Conservation (phyloP, 768 basidiomycete genomes). For the Phlebiopsis flavidoalba region DNA sequence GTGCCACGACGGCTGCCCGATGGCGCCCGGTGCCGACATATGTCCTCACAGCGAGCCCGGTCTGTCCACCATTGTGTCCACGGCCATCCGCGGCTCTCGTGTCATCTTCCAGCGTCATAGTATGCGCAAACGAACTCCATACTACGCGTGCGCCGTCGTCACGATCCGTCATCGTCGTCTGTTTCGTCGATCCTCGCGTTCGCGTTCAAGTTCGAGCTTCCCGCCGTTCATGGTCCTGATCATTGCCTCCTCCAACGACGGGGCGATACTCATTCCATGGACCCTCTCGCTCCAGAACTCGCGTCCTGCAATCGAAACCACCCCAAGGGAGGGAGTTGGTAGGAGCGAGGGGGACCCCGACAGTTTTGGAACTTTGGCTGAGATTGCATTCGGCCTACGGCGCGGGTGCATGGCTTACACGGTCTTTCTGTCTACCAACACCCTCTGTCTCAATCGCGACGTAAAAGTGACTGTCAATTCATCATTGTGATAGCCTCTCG, state of each 20-base stretch:
- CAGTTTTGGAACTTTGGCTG: slow-evolving; percentile 91
- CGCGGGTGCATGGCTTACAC: slow-evolving; percentile 92
- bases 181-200: slow-evolving; percentile 95
- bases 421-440: slow-evolving; percentile 93
- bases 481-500: background rate
- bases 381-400: slow-evolving; percentile 97
- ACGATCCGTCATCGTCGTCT: slow-evolving; percentile 99
- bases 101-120: slow-evolving; percentile 99
- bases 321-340: too few species aligned
- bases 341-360: too few species aligned
- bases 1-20: slow-evolving; percentile 80
- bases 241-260: slow-evolving; percentile 95
- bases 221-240: slow-evolving; percentile 99
- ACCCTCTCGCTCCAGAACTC: slow-evolving; percentile 93
- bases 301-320: slow-evolving; percentile 90
- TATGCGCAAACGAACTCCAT: slow-evolving; percentile 99
- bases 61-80: slow-evolving; percentile 98
- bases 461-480: slow-evolving; percentile 39
- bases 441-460: slow-evolving; percentile 89
- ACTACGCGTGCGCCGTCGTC: slow-evolving; percentile 89
- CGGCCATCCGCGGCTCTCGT: slow-evolving; percentile 96
- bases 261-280: slow-evolving; percentile 85
- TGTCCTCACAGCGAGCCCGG: slow-evolving; percentile 96
- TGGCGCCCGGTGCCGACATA: slow-evolving; percentile 98
- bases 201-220: slow-evolving; percentile 96